phyloP scores from a whole-genome alignment of 495 filamentous ascomycete species.

The Pyrenula massariospora region DNA sequence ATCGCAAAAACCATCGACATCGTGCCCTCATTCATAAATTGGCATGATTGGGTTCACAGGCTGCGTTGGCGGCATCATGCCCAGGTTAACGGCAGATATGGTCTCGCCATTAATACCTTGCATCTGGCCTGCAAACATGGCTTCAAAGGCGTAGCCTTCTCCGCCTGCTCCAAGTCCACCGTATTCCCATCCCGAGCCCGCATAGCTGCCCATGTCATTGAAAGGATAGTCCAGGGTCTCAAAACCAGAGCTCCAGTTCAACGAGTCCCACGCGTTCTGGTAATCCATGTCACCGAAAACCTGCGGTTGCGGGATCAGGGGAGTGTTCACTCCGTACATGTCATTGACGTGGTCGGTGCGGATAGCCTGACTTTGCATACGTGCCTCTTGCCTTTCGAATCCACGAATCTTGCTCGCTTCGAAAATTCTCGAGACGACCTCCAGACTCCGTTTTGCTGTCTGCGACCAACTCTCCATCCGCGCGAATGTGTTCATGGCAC shows the following conservation, averaged over 20 bases:
- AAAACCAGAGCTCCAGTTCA: conserved; percentile 21
- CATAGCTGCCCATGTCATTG: neutral
- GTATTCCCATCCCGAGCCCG: neutral
- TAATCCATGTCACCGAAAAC: conserved; percentile 22
- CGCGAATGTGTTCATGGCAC: conserved; percentile 53
- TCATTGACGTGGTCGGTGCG: conserved; percentile 11
- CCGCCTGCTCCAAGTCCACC: neutral
- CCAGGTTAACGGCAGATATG: neutral
- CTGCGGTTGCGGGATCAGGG: conserved; percentile 10
- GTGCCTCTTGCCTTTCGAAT: conserved; percentile 8
- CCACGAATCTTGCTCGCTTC: conserved; percentile 39
- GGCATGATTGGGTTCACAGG: neutral
- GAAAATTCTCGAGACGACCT: conserved; percentile 58
- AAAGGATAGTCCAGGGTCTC: neutral
- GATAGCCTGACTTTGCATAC: conserved; percentile 11
- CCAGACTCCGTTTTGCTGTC: conserved; percentile 54
- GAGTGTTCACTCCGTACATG: conserved; percentile 16
- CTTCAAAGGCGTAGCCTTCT: neutral
- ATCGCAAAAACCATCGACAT: neutral
- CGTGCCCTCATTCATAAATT: neutral
- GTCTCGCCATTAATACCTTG: neutral
- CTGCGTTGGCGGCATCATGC: neutral
- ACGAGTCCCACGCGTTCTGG: conserved; percentile 31
- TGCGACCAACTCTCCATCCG: conserved; percentile 60
- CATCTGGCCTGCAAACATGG: neutral